phyloP scores from a whole-genome alignment of 169 alveolate genomes.

The Plasmodium vinckei region DNA sequence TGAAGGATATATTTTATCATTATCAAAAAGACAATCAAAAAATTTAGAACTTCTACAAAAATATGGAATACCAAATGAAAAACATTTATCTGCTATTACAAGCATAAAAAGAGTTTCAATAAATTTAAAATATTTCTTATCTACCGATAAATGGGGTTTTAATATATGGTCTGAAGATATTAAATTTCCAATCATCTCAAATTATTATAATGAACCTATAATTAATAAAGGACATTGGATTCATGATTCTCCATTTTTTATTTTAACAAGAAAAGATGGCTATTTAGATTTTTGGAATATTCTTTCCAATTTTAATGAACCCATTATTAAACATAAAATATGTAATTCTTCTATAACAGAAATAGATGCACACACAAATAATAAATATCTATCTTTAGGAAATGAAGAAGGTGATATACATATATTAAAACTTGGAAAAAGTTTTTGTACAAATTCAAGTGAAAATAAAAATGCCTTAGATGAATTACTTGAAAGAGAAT shows the following conservation, averaged over 20 bases:
- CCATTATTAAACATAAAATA: conserved; percentile 63
- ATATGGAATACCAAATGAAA: conserved; percentile 67
- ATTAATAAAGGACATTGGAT: conserved; percentile 70
- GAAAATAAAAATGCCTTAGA: conserved; percentile 64
- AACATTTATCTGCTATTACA: conserved; percentile 51
- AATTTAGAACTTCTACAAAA: conserved; percentile 65
- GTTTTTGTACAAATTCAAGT: conserved; percentile 58
- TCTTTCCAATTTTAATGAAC: conserved; percentile 58
- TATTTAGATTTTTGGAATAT: conserved; percentile 69
- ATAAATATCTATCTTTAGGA: conserved; percentile 54
- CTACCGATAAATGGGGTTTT: conserved; percentile 76
- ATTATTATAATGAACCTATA: conserved; percentile 63
- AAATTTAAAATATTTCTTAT: conserved; percentile 53
- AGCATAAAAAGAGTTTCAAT: conserved; percentile 66
- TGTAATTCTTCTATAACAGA: conserved; percentile 62
- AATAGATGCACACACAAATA: conserved; percentile 61
- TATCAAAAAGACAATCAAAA: conserved; percentile 65
- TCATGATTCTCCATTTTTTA: conserved; percentile 56
- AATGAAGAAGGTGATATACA: conserved; percentile 69
- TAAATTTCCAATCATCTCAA: conserved; percentile 63
- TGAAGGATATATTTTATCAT: conserved; percentile 66
- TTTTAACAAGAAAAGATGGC: conserved; percentile 69
- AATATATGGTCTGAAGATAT: conserved; percentile 75
- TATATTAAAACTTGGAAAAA: conserved; percentile 56
- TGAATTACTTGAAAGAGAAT: conserved; percentile 62